These are phyloP conservation scores for Ophiostoma ulmi DNA, from an alignment of 2,329 filamentous ascomycete species.

Conservation along the genomic window DNA sequence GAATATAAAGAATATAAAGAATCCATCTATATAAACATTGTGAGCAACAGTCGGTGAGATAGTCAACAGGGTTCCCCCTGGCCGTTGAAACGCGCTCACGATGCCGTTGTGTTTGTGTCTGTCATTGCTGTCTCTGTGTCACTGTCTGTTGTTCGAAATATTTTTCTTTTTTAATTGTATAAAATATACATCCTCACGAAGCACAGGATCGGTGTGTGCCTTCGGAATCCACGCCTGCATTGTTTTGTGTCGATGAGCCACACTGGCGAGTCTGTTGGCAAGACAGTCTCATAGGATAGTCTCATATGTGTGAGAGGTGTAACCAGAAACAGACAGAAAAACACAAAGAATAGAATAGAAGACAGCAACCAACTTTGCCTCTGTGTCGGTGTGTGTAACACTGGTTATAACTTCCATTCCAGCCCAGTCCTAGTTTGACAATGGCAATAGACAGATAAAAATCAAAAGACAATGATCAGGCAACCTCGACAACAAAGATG, in stretches of 20 bases:
- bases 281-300: not conserved
- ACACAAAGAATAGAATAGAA: not conserved
- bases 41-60: conserved; percentile 2
- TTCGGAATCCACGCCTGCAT: conserved; percentile 19
- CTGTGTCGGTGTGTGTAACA: not conserved
- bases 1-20: not conserved
- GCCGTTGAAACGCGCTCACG: not conserved
- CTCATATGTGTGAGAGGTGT: no score
- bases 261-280: not conserved
- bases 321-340: no score
- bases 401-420: conserved; percentile 6
- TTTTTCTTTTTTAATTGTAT: no score
- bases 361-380: not conserved
- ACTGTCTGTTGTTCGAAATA: not conserved
- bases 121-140: not conserved
- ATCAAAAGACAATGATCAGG: not conserved
- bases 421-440: not conserved
- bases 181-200: not conserved
- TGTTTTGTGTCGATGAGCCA: conserved; percentile 17
- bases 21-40: not conserved
- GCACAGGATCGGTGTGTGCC: conserved; percentile 20
- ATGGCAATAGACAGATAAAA: no score
- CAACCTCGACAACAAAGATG: not conserved
- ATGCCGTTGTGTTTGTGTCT: not conserved
- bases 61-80: not conserved